Evolutionary conservation across 495 filamentous ascomycete species (phyloP).

Genomic region (Chaetomium tenue): DNA sequence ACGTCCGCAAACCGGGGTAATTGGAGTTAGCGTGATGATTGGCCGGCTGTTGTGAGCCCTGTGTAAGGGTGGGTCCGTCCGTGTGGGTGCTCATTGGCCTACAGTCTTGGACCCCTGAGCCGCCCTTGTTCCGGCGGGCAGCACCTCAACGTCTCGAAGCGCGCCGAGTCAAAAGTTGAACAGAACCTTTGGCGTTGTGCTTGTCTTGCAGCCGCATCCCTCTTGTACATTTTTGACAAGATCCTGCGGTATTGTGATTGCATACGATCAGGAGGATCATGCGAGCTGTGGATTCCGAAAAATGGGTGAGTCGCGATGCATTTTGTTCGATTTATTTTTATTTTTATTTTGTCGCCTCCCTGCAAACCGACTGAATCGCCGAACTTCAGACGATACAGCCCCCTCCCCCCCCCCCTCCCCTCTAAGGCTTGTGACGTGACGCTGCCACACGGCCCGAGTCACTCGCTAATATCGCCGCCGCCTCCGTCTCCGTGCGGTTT

Average conservation of each 20-base stretch:
- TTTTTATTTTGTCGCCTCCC: neutral
- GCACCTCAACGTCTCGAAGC: neutral
- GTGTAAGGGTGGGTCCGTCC: neutral
- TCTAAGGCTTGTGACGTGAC: neutral
- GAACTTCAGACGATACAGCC: constrained; percentile 7
- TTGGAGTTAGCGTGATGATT: neutral
- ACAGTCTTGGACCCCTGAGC: neutral
- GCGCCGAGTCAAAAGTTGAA: constrained; percentile 3
- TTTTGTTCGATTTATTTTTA: neutral
- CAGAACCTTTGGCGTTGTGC: neutral
- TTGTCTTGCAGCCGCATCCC: neutral
- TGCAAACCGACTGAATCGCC: neutral
- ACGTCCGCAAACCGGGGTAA: too few species aligned
- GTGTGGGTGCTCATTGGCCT: neutral
- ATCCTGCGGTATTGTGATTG: neutral
- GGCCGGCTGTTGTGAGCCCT: neutral
- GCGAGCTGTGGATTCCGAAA: constrained; percentile 33
- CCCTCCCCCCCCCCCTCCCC: neutral
- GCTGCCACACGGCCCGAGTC: neutral
- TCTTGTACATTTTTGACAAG: neutral
- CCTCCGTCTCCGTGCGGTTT: constrained; percentile 22
- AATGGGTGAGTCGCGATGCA: constrained; percentile 40
- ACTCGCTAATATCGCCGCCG: neutral
- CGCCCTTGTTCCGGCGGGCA: neutral
- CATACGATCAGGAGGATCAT: constrained; percentile 28